A percentile compares a stretch with the other conserved stretches of the same genome.
phyloP scores from a whole-genome alignment of 148 eudicot species.

The Rhododendron williamsianum region DNA sequence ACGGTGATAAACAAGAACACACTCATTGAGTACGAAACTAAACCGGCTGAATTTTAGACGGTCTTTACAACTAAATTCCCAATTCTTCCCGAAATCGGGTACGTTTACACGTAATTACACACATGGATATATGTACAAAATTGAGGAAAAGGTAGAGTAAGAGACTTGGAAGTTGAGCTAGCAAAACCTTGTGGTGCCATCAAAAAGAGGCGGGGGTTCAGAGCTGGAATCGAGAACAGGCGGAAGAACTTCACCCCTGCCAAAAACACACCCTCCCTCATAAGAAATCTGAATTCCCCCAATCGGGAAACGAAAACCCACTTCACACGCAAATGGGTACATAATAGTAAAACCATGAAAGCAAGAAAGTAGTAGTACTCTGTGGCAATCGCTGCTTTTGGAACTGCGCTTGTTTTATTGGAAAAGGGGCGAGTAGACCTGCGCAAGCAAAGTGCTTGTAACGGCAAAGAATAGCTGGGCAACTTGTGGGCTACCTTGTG shows the following conservation, averaged over 20 bases:
- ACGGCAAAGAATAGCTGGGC: neutral
- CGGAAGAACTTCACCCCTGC: constrained; percentile 15
- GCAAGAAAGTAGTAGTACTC: neutral
- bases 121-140: too few relatives aligned
- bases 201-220: constrained; percentile 13
- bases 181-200: constrained; percentile 16
- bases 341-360: neutral
- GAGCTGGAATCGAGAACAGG: constrained; percentile 11
- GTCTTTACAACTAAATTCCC: neutral
- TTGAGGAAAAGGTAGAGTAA: neutral
- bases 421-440: neutral
- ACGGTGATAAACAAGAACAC: neutral
- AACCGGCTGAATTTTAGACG: neutral
- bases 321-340: neutral
- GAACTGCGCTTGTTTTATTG: neutral
- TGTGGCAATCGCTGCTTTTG: neutral
- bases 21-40: neutral
- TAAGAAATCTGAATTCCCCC: neutral
- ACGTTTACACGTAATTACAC: neutral
- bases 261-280: neutral
- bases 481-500: neutral
- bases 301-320: neutral
- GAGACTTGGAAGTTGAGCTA: neutral
- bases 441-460: constrained; percentile 3
- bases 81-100: neutral